Evolutionary conservation across 352 stramenopile genomes (phyloP).

Genomic region (Albugo candida): DNA sequence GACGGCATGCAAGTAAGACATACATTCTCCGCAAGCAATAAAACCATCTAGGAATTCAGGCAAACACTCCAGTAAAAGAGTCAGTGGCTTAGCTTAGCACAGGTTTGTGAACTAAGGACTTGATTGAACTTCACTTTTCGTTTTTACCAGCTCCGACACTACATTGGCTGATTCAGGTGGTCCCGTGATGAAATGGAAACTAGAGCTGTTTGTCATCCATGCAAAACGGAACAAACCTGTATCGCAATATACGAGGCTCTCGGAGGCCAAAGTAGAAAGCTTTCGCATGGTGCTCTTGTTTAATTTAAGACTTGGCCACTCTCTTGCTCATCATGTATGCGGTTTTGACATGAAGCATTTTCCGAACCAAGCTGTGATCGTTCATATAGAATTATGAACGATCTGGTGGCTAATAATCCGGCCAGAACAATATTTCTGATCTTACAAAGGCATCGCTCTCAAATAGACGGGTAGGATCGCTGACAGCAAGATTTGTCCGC

Average conservation of each 20-base stretch:
- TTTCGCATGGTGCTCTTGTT: slow-evolving; percentile 18
- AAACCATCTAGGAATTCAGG: too few species aligned
- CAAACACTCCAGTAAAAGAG: too few species aligned
- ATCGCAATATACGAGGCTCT: slow-evolving; percentile 27
- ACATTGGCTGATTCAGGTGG: slow-evolving; percentile 26
- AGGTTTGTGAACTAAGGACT: too few species aligned
- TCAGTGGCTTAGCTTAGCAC: too few species aligned
- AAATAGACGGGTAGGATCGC: slow-evolving; percentile 50
- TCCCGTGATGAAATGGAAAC: slow-evolving; percentile 34
- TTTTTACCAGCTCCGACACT: too few species aligned
- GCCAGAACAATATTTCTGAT: slow-evolving; percentile 52
- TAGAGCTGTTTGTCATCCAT: slow-evolving; percentile 42
- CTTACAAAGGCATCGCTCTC: slow-evolving; percentile 19
- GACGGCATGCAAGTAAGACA: too few species aligned
- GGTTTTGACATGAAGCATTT: slow-evolving; percentile 30
- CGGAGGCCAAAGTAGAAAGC: slow-evolving; percentile 44
- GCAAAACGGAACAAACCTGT: slow-evolving; percentile 64
- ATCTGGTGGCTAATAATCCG: slow-evolving; percentile 44
- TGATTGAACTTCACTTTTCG: too few species aligned
- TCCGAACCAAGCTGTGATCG: slow-evolving; percentile 33
- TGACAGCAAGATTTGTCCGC: slow-evolving; percentile 51
- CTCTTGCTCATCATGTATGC: slow-evolving; percentile 60
- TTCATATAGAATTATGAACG: slow-evolving; percentile 69
- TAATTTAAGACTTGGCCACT: slow-evolving; percentile 48
- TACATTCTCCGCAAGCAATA: too few species aligned